Base-by-base conservation (phyloP, 78 protist genomes). In the Dictyostelium citrinum region DNA sequence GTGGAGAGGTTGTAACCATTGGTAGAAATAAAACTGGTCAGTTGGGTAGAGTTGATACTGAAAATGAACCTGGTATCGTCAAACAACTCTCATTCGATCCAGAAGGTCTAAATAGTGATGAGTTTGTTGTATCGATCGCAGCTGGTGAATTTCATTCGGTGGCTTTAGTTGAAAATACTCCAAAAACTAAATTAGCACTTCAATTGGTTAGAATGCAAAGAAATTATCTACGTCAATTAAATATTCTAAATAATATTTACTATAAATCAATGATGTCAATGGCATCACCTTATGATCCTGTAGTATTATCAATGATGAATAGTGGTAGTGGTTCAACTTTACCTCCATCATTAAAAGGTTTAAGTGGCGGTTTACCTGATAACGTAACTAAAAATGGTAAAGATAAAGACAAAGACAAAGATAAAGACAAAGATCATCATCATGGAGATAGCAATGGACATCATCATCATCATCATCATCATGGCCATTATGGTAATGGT, bases 11-110 rank as follows among this genome's bases (percentile, higher is more conserved):
- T 5, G 71, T 88, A 8, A 88, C 93, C 5, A 35, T 76, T 9
- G 93, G 93, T 33, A 41, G 93, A 22, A 88, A 88, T 41, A 88
- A 78, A 49, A 46, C 93, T 43, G 93, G 93, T 7, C 93, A 88
- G 35, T 67, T 88, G 8, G 93, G 93, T 22, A 43, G 93, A 29
- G 8, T 10, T 17, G 82, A 33, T 11, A 39, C 39, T 3, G 68
- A 27, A 10, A 16, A 14, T 22, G 85, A 67, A 33, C 93, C 93
- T 8, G 93, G 93, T 4, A 68, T 88, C 1, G 93, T 88, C 6
- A 88, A 78, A 39, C 64, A 78, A 35, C 49, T 88, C n/a, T 82
- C 88, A 5, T 64, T 41, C 67, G 67, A 64, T 5, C 49, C 29
- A 0, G 75, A 68, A 8, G 93, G 93, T 7, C 24, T 88, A 10